Conservation (phyloP, 495 filamentous ascomycete species). For the Endocarpon pusillum region DNA sequence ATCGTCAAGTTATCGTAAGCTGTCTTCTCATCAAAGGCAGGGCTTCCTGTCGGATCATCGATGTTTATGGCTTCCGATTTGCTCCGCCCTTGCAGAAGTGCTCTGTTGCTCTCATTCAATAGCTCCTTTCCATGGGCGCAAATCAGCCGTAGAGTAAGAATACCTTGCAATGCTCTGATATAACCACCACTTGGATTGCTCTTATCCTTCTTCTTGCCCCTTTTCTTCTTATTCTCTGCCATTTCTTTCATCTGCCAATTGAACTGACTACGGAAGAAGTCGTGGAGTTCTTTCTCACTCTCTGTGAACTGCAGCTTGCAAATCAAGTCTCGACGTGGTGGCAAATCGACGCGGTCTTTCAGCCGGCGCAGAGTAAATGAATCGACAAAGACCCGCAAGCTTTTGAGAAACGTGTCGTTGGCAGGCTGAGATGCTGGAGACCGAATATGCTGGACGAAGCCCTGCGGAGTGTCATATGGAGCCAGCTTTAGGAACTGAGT, state of each 20-base stretch:
- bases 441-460: slow-evolving; percentile 63
- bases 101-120: slow-evolving; percentile 63
- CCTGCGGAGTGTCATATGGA: slow-evolving; percentile 65
- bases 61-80: slow-evolving; percentile 72
- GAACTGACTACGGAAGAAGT: slow-evolving; percentile 45
- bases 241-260: slow-evolving; percentile 42
- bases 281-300: slow-evolving; percentile 36
- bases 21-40: slow-evolving; percentile 39
- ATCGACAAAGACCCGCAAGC: slow-evolving; percentile 79
- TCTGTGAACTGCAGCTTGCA: slow-evolving; percentile 40
- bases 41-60: slow-evolving; percentile 45
- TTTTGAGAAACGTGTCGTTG: slow-evolving; percentile 64
- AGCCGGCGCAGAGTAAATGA: slow-evolving; percentile 81
- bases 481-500: slow-evolving; percentile 73
- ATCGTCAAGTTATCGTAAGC: slow-evolving; percentile 70
- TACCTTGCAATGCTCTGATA: slow-evolving; percentile 76
- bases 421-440: slow-evolving; percentile 63
- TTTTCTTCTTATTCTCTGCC: slow-evolving; percentile 33
- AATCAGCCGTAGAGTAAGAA: slow-evolving; percentile 75
- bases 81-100: slow-evolving; percentile 59
- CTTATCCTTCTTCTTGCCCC: slow-evolving; percentile 68
- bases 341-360: slow-evolving; percentile 79
- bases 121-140: slow-evolving; percentile 87
- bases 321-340: slow-evolving; percentile 52
- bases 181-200: slow-evolving; percentile 43